Percentiles rank a stretch among this genome's conserved stretches.
These are phyloP conservation scores for Phialemoniopsis sp. DNA, from an alignment of 2,329 filamentous ascomycete genomes.

Conservation along the genomic window DNA sequence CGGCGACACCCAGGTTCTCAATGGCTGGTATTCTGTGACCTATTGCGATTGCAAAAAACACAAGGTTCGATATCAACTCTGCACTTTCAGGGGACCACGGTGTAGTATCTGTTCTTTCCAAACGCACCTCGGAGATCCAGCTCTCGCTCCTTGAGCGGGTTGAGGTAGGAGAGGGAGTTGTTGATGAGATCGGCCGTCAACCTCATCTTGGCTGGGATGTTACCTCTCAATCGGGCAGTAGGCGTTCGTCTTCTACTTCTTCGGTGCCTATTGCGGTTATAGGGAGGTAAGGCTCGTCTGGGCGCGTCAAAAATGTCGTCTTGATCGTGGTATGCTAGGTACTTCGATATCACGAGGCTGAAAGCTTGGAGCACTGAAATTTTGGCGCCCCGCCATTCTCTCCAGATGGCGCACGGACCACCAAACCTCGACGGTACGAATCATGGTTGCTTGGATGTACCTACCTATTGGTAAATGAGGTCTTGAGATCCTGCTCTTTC, in stretches of 20 bases:
- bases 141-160: constrained; percentile 97
- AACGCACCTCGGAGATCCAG: constrained; percentile 97
- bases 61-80: constrained; percentile 77
- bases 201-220: constrained; percentile 61
- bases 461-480: no score
- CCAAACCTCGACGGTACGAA: not conserved
- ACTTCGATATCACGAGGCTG: no score
- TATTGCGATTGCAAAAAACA: constrained; percentile 39
- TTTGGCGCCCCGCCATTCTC: no score
- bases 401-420: no score
- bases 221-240: not conserved
- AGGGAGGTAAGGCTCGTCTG: no score
- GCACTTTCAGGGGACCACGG: constrained; percentile 53
- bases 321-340: no score
- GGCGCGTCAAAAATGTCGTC: no score
- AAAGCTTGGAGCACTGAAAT: no score
- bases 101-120: constrained; percentile 98
- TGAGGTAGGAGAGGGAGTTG: constrained; percentile 94
- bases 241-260: no score
- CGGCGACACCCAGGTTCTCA: constrained; percentile 94
- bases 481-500: no score
- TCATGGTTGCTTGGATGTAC: no score
- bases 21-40: constrained; percentile 97
- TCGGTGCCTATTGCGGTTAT: no score
- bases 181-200: constrained; percentile 94